Evolutionary conservation across 192 early-diverging fungal genomes (phyloP).

Genomic region (Geranomyces variabilis): DNA sequence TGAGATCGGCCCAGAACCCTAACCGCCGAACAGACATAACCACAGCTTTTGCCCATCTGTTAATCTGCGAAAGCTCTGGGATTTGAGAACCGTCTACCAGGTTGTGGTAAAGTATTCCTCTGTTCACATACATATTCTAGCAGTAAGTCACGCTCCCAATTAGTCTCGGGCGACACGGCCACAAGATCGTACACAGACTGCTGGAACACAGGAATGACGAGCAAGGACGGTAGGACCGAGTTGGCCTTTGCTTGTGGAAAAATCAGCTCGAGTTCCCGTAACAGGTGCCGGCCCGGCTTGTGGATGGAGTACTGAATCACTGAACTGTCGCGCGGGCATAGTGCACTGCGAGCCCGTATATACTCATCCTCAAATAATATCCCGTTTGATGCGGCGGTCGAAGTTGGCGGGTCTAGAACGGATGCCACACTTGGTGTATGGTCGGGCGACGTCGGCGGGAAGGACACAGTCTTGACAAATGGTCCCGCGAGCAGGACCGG

Average conservation of each 20-base stretch:
- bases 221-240: constrained; percentile 37
- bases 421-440: not conserved
- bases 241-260: constrained; percentile 55
- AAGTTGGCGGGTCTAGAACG: not conserved
- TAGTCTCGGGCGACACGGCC: constrained; percentile 66
- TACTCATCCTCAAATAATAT: not conserved
- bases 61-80: constrained; percentile 59
- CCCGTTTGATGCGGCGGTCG: not conserved
- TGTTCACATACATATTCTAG: constrained; percentile 67
- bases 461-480: not conserved
- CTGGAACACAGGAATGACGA: constrained; percentile 85
- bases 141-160: constrained; percentile 79
- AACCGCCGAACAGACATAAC: constrained; percentile 52
- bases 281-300: constrained; percentile 38
- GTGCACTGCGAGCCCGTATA: not conserved
- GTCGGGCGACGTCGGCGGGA: not conserved
- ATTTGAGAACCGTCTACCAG: not conserved
- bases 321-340: not conserved
- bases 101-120: not conserved
- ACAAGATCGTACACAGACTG: constrained; percentile 76
- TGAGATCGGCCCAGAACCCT: constrained; percentile 87
- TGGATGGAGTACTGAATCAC: constrained; percentile 39
- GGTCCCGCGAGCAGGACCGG: not conserved
- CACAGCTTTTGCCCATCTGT: constrained; percentile 68
- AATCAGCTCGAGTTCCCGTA: constrained; percentile 69